These are phyloP conservation scores for Aureobasidium sp. DNA, from an alignment of 2,329 filamentous ascomycete genomes.

Conservation along the genomic window DNA sequence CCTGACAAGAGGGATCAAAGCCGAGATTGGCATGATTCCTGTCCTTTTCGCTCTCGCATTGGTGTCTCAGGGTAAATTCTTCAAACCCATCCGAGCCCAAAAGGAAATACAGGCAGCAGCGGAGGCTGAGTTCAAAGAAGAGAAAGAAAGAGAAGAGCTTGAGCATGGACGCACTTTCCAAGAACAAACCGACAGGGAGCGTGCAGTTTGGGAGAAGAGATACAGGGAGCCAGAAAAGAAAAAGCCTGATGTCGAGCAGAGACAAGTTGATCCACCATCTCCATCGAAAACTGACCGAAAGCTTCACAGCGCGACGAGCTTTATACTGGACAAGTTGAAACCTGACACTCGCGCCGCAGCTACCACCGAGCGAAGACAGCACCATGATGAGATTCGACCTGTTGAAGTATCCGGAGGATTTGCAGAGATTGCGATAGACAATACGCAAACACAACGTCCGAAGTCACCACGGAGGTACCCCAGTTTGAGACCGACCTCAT, in stretches of 20 bases:
- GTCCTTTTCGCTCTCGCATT: constrained; percentile 69
- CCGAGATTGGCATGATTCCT: constrained; percentile 72
- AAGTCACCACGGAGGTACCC: not conserved
- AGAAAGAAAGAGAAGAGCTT: constrained; percentile 59
- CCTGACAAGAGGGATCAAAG: constrained; percentile 75
- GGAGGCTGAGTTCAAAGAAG: constrained; percentile 48
- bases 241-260: constrained; percentile 18
- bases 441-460: not conserved
- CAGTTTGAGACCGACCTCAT: constrained; percentile 28
- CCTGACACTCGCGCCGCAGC: not conserved
- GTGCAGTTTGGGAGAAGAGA: constrained; percentile 26
- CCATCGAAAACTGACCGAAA: not conserved
- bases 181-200: constrained; percentile 53
- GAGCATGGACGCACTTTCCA: constrained; percentile 62
- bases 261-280: not conserved
- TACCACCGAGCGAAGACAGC: not conserved
- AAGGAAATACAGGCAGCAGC: constrained; percentile 40
- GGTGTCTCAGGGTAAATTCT: constrained; percentile 77
- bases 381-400: not conserved
- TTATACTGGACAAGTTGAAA: not conserved
- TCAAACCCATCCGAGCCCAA: constrained; percentile 64
- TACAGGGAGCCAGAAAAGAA: constrained; percentile 41
- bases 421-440: not conserved
- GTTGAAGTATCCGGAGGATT: not conserved
- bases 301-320: not conserved